These are phyloP conservation scores for Talaromyces wortmannii DNA, from an alignment of 495 filamentous ascomycete genomes.

Conservation along the genomic window DNA sequence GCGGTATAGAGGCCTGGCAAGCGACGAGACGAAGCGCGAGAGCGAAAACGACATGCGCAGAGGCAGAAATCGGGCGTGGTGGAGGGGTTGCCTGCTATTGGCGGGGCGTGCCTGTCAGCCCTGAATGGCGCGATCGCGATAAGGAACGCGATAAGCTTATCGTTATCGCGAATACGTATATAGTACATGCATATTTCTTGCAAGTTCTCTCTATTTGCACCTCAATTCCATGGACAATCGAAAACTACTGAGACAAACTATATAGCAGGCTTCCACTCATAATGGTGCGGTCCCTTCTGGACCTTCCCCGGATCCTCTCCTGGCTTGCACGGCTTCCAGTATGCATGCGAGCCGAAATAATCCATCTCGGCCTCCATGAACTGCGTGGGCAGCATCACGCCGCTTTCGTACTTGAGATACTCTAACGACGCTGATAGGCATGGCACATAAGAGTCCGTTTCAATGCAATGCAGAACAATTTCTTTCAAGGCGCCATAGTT, in stretches of 20 bases:
- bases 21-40: constrained; percentile 11
- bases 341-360: constrained; percentile 68
- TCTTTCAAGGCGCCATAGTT: constrained; percentile 47
- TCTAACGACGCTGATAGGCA: constrained; percentile 58
- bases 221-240: too few species aligned
- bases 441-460: constrained; percentile 59
- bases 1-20: constrained; percentile 19
- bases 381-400: constrained; percentile 52
- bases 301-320: constrained; percentile 36
- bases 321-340: constrained; percentile 41
- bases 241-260: neutral
- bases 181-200: too few species aligned
- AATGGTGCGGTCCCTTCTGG: constrained; percentile 34
- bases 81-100: neutral
- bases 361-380: constrained; percentile 75
- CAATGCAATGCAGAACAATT: constrained; percentile 48
- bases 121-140: too few species aligned
- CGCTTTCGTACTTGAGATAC: constrained; percentile 60
- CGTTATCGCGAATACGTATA: too few species aligned
- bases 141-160: too few species aligned
- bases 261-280: constrained; percentile 31
- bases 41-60: neutral
- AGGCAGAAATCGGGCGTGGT: neutral
- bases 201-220: too few species aligned
- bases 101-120: neutral